Evolutionary conservation across 163 green algal genomes (phyloP), one percentile per base, ranked within the genome.

Genomic region (Coccomyxa subellipsoidea): DNA sequence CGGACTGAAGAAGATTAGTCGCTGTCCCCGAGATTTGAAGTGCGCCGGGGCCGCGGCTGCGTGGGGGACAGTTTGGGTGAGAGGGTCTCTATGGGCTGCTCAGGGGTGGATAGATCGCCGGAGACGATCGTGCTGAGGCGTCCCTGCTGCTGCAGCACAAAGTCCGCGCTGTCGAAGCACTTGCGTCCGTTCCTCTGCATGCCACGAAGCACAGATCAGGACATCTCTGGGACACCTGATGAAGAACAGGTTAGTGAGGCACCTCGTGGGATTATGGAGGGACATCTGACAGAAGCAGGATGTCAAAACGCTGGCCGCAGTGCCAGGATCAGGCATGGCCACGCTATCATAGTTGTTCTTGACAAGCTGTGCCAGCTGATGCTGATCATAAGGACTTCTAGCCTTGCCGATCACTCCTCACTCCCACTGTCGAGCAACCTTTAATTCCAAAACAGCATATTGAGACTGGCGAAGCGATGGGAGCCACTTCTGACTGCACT

Each of bases 131-230:
- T 73, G 66, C 66, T 73, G 29, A 73, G 66, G 4, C 38, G 38
- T 15, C 38, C 76, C 29, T 80, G 29, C 34, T 38, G 76, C 40
- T 71, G 32, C 77, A 81, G 53, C 39, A 31, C 77, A 15, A 72
- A 81, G 77, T 81, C 77, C 31, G 77, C 77, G 29, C 35, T 77
- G 39, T 79, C 69, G 37, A 83, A 79, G 79, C 79, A 83, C 79
- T 83, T 83, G 59, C 69, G 54, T 7, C 36, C 38, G 38, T 39
- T 83, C 35, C 59, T 39, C 79, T 82, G 77, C 71, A 77, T n/a
- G 71, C 47, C 12, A 18, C 47, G 18, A 12, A 66, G 47, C 47
- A 29, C 47, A 66, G 12, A 29, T 12, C 18, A 18, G 18, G 47
- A 29, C 12, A 18, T 66, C 12, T 66, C 47, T 29, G 47, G 18